A percentile compares a stretch with the other conserved stretches of the same genome.
Conservation (phyloP, 257 asterid species). For the Nicotiana noctiflora region DNA sequence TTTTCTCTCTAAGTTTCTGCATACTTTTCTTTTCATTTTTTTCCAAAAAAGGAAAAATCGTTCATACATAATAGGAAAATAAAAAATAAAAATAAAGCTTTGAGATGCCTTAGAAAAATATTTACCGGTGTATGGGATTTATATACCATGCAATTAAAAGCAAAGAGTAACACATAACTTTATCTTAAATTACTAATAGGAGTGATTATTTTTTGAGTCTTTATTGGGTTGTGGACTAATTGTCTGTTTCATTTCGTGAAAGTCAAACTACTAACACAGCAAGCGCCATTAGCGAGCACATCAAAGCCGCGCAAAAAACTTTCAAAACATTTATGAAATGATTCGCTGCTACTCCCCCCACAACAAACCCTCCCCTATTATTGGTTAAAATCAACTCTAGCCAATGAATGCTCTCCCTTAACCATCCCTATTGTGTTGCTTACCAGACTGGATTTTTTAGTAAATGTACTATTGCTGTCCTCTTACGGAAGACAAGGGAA, state of each 20-base stretch:
- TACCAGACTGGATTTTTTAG: conserved; percentile 22
- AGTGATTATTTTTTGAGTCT: neutral
- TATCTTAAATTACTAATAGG: too few relatives aligned
- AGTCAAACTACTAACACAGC: neutral
- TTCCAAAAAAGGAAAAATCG: too few relatives aligned
- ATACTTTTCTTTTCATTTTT: too few relatives aligned
- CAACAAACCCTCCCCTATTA: neutral
- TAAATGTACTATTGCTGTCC: conserved; percentile 11
- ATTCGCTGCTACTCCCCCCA: neutral
- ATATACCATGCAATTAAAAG: neutral
- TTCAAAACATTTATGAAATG: neutral
- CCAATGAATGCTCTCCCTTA: conserved; percentile 8
- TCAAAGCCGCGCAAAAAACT: conserved; percentile 16
- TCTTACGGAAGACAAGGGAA: conserved; percentile 33
- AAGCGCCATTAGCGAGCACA: conserved; percentile 2
- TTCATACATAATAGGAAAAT: too few relatives aligned
- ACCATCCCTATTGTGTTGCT: conserved; percentile 18
- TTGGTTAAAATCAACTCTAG: neutral
- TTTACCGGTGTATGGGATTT: too few relatives aligned
- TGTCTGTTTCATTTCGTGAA: neutral
- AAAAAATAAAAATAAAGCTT: too few relatives aligned
- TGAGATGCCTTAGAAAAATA: too few relatives aligned
- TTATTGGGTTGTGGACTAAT: neutral
- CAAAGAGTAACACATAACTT: neutral
- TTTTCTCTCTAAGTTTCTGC: too few relatives aligned